These are phyloP conservation scores for Chrysoporthe austroafricana DNA, from an alignment of 2,329 filamentous ascomycete genomes.

Conservation along the genomic window DNA sequence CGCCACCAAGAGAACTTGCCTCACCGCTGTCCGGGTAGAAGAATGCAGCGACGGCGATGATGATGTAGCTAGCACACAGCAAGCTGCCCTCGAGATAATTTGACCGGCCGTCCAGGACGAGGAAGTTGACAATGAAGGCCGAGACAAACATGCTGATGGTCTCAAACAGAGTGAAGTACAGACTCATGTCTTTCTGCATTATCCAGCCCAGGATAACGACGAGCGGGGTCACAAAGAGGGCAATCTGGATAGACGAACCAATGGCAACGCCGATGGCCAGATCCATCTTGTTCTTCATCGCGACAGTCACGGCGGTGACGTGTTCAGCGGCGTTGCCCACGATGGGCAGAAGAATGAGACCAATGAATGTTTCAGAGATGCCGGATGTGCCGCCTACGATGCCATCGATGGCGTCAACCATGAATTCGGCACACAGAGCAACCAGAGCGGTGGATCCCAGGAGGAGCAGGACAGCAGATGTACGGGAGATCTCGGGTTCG, in stretches of 20 bases:
- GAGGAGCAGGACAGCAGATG: constrained; percentile 63
- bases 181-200: constrained; percentile 69
- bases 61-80: constrained; percentile 68
- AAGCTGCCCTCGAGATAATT: constrained; percentile 84
- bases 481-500: constrained; percentile 47
- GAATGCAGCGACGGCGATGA: constrained; percentile 68
- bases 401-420: constrained; percentile 69
- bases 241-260: constrained; percentile 73
- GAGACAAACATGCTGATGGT: constrained; percentile 84
- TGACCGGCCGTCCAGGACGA: constrained; percentile 82
- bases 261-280: constrained; percentile 73
- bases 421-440: constrained; percentile 70
- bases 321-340: constrained; percentile 77
- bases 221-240: constrained; percentile 71
- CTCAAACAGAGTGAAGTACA: constrained; percentile 89
- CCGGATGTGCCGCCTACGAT: constrained; percentile 57
- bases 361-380: constrained; percentile 69
- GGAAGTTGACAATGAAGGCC: constrained; percentile 84
- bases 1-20: constrained; percentile 43
- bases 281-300: constrained; percentile 78
- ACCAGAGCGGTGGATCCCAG: constrained; percentile 68
- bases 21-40: constrained; percentile 63
- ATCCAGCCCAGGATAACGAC: constrained; percentile 75
- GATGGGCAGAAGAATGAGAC: constrained; percentile 72
- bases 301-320: constrained; percentile 71